Base-by-base conservation (phyloP, 1,284 basidiomycete species). In the Calocybe gambosa region DNA sequence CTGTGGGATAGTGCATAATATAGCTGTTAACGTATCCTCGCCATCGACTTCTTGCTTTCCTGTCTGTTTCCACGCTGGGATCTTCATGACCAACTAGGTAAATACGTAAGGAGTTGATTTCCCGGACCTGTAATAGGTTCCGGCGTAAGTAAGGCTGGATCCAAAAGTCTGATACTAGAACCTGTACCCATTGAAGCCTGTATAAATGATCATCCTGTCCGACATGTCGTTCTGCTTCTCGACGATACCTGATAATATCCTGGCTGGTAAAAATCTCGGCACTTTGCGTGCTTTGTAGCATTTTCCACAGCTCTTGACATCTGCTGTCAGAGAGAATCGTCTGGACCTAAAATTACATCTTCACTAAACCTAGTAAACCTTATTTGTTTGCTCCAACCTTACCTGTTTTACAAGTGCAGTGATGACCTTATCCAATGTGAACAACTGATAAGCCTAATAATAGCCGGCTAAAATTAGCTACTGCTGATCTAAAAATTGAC, bases 371-470 rank as follows among this genome's bases (percentile, higher is more conserved):
- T 15, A 16, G n/a, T 26, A 8, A 33, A 38, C 36, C 19, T 38
- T 31, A 18, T 33, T 16, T 31, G 29, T 16, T 23, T 7, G 31
- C 31, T 34, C 15, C 3, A 48, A 23, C 67, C 77, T 66, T 54
- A 84, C 92, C 78, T 89, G 93, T 70, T 91, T 96, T 66, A 92
- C 82, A 55, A 93, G 81, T 45, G 83, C 87, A 16, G 80, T 83
- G 51, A 96, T 85, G 40, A 95, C 71, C 66, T 93, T 91, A 73
- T 98, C 94, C 53, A 98, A 62, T 1, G 93, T 97, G 62, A 94
- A 96, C 58, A 93, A 71, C 45, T 85, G 77, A 68, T 91, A 95
- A 5, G 85, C 85, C 84, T 89, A 59, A 48, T 43, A 61, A 63
- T 62, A 68, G 49, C 13, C 21, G 28, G 28, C 26, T 23, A 37